Evolutionary conservation across 2,329 filamentous ascomycete species (phyloP), one percentile per base, ranked within the genome.

Genomic region (Trichoderma semiorbis): DNA sequence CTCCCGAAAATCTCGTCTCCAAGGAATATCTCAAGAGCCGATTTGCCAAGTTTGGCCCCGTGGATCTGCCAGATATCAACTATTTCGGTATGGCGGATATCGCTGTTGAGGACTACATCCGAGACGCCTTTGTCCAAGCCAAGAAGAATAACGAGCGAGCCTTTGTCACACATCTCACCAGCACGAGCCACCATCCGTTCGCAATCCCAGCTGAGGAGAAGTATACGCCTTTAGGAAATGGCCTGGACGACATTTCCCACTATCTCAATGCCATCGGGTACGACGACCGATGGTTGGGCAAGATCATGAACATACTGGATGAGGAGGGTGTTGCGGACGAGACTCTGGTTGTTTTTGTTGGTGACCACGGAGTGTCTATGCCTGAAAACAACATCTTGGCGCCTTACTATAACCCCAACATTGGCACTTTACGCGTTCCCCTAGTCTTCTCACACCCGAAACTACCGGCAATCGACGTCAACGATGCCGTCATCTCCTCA

Each of bases 141-240:
- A 76, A 74, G 43, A 72, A 79, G 60, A 77, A 76, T 0, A 74
- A 80, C 14, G 77, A 80, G 50, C 75, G 80, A 12, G 76, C 81
- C 0, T 81, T 81, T 32, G 65, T 81, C 5, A 78, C 79, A 1
- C 80, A 81, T 70, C 67, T 81, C 3, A 81, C 80, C 1, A 81
- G 79, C 68, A 81, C 80, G 7, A 80, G 75, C 26, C 80, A 81
- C 43, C 80, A 81, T 47, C 76, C 78, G 7, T 81, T 79, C 57
- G 76, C 74, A 1, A 72, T 81, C 64, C 80, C 80, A 1, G 73
- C 71, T 5, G 75, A 75, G 0, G 79, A 80, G 34, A 69, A 71
- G 3, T 78, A 79, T 8, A 75, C 78, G 0, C 76, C 76, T 2
- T 57, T 81, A 57, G 75, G 75, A 1, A 75, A 75, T 26, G 76